Conservation (phyloP, 352 stramenopile genomes). For the Blastocystis sp. region DNA sequence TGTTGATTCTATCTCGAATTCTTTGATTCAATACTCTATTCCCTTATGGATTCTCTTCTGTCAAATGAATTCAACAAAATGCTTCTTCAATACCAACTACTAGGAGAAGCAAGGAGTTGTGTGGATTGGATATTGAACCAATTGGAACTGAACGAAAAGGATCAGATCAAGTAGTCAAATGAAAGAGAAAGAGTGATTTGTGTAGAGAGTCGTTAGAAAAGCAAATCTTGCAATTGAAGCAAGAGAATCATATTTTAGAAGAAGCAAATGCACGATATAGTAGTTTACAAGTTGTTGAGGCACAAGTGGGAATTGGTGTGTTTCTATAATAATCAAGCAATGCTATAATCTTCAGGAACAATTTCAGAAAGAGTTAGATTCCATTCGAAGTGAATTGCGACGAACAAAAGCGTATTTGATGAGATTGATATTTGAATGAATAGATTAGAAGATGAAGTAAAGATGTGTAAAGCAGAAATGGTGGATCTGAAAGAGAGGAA, state of each 20-base stretch:
- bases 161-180: background rate
- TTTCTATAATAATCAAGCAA: background rate
- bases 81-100: background rate
- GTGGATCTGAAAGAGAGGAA: background rate
- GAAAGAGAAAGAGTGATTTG: background rate
- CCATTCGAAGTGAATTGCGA: background rate
- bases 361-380: conserved; percentile 13
- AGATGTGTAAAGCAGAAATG: background rate
- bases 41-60: background rate
- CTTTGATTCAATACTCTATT: too few relatives aligned
- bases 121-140: background rate
- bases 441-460: conserved; percentile 4
- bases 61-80: background rate
- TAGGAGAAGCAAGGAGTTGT: conserved; percentile 30
- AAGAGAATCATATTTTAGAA: conserved; percentile 43
- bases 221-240: background rate
- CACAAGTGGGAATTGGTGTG: background rate
- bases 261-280: conserved; percentile 41
- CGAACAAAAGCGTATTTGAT: background rate
- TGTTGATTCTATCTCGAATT: background rate
- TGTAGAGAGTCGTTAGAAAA: conserved; percentile 9
- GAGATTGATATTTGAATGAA: background rate
- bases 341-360: conserved; percentile 30
- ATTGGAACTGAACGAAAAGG: conserved; percentile 24
- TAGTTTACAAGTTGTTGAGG: conserved; percentile 37